These are phyloP conservation scores for Selenicereus undatus DNA, from an alignment of 148 eudicot genomes.

Conservation along the genomic window DNA sequence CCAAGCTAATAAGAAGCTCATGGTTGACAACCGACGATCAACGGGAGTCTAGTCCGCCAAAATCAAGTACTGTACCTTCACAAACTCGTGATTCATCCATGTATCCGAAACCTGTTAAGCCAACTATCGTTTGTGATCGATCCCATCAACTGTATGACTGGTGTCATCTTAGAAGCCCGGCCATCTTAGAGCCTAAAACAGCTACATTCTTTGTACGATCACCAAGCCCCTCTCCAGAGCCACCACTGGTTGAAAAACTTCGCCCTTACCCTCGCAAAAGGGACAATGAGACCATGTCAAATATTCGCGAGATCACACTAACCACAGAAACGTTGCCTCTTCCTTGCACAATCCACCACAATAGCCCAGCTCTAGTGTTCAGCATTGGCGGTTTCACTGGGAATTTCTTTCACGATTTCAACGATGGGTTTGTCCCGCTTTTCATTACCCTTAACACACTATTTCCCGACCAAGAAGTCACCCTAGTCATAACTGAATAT, in stretches of 20 bases:
- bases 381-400: conserved; percentile 50
- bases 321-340: conserved; percentile 26
- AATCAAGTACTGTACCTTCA: not conserved
- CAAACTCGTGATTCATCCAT: conserved; percentile 16
- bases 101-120: not conserved
- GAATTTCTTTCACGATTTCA: conserved; percentile 54
- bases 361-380: conserved; percentile 44
- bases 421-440: conserved; percentile 49
- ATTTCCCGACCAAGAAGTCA: conserved; percentile 37
- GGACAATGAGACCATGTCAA: conserved; percentile 33
- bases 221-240: conserved; percentile 5
- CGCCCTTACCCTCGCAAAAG: conserved; percentile 46
- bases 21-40: not conserved
- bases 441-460: conserved; percentile 43
- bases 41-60: not conserved
- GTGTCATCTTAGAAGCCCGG: conserved; percentile 32
- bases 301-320: conserved; percentile 35
- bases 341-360: conserved; percentile 32
- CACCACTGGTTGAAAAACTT: conserved; percentile 22
- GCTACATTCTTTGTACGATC: conserved; percentile 28
- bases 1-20: conserved; percentile 11
- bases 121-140: conserved; percentile 30
- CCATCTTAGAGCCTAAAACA: conserved; percentile 23
- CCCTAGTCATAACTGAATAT: conserved; percentile 38
- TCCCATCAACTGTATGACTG: conserved; percentile 30